Percentiles rank a stretch among this genome's conserved stretches.
Evolutionary conservation across 345 rosid genomes (phyloP).

Genomic region (Hibiscus tridactylites): DNA sequence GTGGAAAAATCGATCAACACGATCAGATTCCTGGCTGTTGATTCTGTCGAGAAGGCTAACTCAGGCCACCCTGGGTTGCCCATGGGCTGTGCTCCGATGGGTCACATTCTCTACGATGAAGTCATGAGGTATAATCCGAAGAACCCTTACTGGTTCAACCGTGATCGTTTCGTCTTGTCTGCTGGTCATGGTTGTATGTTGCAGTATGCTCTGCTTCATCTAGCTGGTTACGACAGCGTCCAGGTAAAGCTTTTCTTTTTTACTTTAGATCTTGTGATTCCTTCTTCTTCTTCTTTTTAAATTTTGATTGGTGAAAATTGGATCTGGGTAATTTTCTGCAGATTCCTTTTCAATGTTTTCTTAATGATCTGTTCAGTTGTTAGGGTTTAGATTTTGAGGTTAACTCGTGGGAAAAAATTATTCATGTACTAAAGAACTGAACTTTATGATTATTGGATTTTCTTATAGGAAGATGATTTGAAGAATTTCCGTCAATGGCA

Average conservation of each 20-base stretch:
- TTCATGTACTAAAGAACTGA: background rate
- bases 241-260: conserved; percentile 25
- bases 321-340: background rate
- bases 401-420: background rate
- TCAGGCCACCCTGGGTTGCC: conserved; percentile 97
- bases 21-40: conserved; percentile 77
- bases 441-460: background rate
- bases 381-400: background rate
- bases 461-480: conserved; percentile 81
- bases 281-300: background rate
- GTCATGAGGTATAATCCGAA: conserved; percentile 87
- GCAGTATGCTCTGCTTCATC: conserved; percentile 90
- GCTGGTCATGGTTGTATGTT: conserved; percentile 99
- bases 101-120: conserved; percentile 84
- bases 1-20: conserved; percentile 78
- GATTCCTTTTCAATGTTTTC: background rate
- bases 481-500: conserved; percentile 86
- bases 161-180: conserved; percentile 89
- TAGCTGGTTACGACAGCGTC: conserved; percentile 92
- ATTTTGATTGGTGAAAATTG: background rate
- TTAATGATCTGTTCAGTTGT: background rate
- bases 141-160: conserved; percentile 96
- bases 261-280: background rate
- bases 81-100: conserved; percentile 98
- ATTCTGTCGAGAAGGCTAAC: conserved; percentile 95